Evolutionary conservation across 2,329 filamentous ascomycete species (phyloP).

Genomic region (Aspergillus udagawae): DNA sequence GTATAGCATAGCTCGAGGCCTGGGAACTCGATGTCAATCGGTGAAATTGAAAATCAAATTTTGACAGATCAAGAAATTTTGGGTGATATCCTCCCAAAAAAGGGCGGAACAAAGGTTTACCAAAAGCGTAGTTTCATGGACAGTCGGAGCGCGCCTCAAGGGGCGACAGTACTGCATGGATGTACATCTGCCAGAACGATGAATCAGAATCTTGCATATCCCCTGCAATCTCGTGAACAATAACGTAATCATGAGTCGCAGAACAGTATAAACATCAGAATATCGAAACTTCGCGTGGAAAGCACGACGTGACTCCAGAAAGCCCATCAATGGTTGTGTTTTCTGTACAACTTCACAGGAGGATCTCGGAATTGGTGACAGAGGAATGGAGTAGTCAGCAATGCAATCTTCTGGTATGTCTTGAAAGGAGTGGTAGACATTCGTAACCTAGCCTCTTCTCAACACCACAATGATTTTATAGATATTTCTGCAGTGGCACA

Average conservation of each 20-base stretch:
- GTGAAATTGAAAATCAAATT: neutral
- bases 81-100: neutral
- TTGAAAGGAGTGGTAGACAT: neutral
- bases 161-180: no score
- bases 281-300: neutral
- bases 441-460: neutral
- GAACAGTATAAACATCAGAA: neutral
- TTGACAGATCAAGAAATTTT: neutral
- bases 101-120: no score
- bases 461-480: neutral
- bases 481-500: neutral
- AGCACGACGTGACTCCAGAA: neutral
- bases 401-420: neutral
- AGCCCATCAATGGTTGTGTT: neutral
- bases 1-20: neutral
- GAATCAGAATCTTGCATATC: neutral
- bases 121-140: no score
- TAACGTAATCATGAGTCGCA: neutral
- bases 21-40: neutral
- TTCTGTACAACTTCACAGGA: neutral
- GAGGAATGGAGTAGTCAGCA: neutral
- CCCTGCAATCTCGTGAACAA: neutral
- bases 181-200: neutral
- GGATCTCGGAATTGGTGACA: neutral
- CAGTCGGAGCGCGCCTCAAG: neutral